Base-by-base conservation (phyloP, 2,329 filamentous ascomycete species). In the Rasamsonia emersonii region DNA sequence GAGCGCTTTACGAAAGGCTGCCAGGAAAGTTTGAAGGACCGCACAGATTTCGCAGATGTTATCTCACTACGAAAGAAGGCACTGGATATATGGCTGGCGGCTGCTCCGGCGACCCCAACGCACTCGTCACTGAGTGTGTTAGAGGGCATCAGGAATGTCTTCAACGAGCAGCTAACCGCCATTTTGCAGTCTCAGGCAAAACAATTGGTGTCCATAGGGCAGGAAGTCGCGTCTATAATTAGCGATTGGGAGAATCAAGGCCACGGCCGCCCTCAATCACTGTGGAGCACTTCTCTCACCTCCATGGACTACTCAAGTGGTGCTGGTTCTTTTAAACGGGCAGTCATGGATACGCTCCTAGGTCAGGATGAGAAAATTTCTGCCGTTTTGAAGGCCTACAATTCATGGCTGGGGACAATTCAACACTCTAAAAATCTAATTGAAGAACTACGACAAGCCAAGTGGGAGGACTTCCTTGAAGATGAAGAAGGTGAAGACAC, bases 401-500 rank as follows among this genome's bases (percentile, higher is more conserved):
- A 76, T 36, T 68, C 70, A 1, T 95, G 88, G 86, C 72, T 77
- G 27, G 65, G 68, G n/a, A 72, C 79, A 4, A 73, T 93, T n/a
- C 72, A 79, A 38, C 75, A 38, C 18, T 44, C 53, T 5, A 46
- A 41, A 15, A 42, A 46, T 9, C 46, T 47, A 23, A 54, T 61
- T 18, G 47, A 58, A 9, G 56, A 51, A 3, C 39, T 61, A n/a
- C 50, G 53, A 29, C 46, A 46, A 15, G 43, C 48, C 9, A 56
- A 49, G 32, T 62, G 58, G 56, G 49, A 52, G 15, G 54, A 60
- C 35, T 41, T 57, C 16, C 38, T 61, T 10, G 58, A 61, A 20
- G 53, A 52, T 5, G 52, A 58, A 24, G 53, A 58, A 3, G 59
- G 59, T 14, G 57, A 34, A 28, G 33, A 63, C n/a, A 39, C 54